Evolutionary conservation across 495 filamentous ascomycete genomes (phyloP).

Genomic region (Penicillium mononematosum): DNA sequence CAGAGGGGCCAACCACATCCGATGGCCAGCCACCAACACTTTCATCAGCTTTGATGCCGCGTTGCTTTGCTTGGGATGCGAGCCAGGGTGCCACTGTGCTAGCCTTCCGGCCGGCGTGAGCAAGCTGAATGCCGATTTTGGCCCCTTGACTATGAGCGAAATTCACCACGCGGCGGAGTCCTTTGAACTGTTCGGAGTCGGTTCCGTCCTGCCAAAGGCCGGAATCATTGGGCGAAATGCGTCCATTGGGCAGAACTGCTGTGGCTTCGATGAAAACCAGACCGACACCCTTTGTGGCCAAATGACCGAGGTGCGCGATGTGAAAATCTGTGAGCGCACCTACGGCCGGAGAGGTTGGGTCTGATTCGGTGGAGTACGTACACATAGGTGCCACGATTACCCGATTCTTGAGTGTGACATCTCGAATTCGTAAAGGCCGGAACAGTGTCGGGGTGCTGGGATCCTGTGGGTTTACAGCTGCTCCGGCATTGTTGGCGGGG

Average conservation of each 20-base stretch:
- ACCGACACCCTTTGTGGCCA: conserved; percentile 61
- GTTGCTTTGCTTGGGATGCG: conserved; percentile 23
- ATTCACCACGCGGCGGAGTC: conserved; percentile 59
- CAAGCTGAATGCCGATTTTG: conserved; percentile 70
- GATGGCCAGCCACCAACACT: conserved; percentile 68
- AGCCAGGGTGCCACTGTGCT: conserved; percentile 64
- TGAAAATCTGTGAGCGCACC: conserved; percentile 73
- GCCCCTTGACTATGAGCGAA: conserved; percentile 61
- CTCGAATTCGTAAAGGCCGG: conserved; percentile 63
- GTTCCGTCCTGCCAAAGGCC: conserved; percentile 65
- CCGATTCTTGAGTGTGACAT: conserved; percentile 70
- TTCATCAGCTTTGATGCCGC: conserved; percentile 46
- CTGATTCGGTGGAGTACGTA: conserved; percentile 60
- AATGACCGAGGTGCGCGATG: conserved; percentile 61
- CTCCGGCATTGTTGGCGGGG: conserved; percentile 56
- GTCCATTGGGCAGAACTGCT: conserved; percentile 62
- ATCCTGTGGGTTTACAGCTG: conserved; percentile 41
- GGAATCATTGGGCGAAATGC: conserved; percentile 67
- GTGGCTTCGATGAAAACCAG: conserved; percentile 70
- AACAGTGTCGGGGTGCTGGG: conserved; percentile 60
- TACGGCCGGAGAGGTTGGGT: conserved; percentile 39
- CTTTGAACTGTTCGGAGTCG: conserved; percentile 56
- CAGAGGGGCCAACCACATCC: conserved; percentile 60
- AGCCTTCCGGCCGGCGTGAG: conserved; percentile 73
- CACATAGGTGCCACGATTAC: conserved; percentile 59